A percentile compares a stretch with the other conserved stretches of the same genome.
Conservation (phyloP, 106 monocot species). For the Platanthera zijinensis region DNA sequence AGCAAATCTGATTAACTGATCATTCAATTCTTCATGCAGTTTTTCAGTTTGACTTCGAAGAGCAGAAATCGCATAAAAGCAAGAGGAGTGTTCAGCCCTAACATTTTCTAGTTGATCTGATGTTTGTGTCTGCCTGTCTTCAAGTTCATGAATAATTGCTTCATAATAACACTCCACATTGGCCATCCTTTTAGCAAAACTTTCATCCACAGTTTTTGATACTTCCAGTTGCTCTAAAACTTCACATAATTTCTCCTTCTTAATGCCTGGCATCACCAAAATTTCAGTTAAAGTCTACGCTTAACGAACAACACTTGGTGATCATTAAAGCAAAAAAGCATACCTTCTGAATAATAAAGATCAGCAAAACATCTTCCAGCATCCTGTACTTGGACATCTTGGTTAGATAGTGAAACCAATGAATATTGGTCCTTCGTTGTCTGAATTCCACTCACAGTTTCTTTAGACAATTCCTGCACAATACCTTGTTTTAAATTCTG, state of each 20-base stretch:
- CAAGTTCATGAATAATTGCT: constrained; percentile 73
- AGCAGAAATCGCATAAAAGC: constrained; percentile 63
- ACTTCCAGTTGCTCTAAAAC: constrained; percentile 57
- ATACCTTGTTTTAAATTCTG: constrained; percentile 48
- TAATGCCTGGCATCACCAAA: constrained; percentile 15
- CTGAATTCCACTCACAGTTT: constrained; percentile 5
- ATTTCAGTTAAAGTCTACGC: constrained; percentile 12
- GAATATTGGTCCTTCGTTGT: constrained; percentile 8
- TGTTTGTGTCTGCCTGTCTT: constrained; percentile 56
- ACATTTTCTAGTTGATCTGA: constrained; percentile 55
- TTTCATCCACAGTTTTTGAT: constrained; percentile 61
- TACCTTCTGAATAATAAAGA: constrained; percentile 8
- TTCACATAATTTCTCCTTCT: constrained; percentile 59
- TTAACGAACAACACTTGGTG: constrained; percentile 1
- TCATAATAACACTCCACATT: constrained; percentile 91
- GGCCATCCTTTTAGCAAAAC: constrained; percentile 59
- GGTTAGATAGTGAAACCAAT: constrained; percentile 6
- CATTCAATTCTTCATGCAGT: constrained; percentile 61
- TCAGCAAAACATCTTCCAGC: constrained; percentile 17
- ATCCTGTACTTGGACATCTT: constrained; percentile 11
- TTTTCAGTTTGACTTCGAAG: constrained; percentile 72
- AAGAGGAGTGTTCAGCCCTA: constrained; percentile 60
- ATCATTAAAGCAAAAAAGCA: constrained; percentile 8
- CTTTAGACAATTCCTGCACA: constrained; percentile 7
- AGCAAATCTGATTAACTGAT: constrained; percentile 44